Conservation (phyloP, 352 stramenopile genomes). For the Phytophthora agathidicida region DNA sequence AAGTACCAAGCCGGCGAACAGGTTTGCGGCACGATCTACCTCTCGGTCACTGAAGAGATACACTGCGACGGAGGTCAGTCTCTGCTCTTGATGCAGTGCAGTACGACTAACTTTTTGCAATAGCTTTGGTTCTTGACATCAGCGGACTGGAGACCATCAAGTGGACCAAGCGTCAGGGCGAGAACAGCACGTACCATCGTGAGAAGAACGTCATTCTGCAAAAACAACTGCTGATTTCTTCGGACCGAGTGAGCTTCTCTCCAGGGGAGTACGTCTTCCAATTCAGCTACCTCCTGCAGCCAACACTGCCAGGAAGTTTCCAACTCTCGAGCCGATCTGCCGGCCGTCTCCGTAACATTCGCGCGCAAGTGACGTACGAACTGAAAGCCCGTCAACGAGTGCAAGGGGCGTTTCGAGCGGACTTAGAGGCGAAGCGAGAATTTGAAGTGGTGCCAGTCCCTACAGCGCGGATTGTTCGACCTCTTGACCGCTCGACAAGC, state of each 20-base stretch:
- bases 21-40: slow-evolving; percentile 16
- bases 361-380: slow-evolving; percentile 14
- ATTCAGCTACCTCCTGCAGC: slow-evolving; percentile 18
- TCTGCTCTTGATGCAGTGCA: no score
- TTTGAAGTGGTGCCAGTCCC: slow-evolving; percentile 6
- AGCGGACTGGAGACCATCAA: slow-evolving; percentile 7
- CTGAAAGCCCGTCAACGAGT: slow-evolving; percentile 11
- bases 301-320: slow-evolving; percentile 11
- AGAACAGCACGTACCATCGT: slow-evolving; percentile 4
- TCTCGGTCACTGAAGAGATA: slow-evolving; percentile 22
- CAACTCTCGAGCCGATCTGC: slow-evolving; percentile 14
- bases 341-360: slow-evolving; percentile 12
- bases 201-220: slow-evolving; percentile 12
- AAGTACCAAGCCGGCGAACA: slow-evolving; percentile 22
- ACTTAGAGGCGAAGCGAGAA: slow-evolving; percentile 11
- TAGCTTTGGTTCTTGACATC: slow-evolving; percentile 8
- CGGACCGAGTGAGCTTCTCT: not conserved
- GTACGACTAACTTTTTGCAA: not conserved
- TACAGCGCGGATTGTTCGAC: not conserved
- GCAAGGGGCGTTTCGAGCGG: slow-evolving; percentile 13
- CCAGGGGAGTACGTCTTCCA: slow-evolving; percentile 13
- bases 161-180: slow-evolving; percentile 18
- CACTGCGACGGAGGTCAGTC: slow-evolving; percentile 15
- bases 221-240: slow-evolving; percentile 3
- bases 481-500: slow-evolving; percentile 10